A percentile compares a stretch with the other conserved stretches of the same genome.
These are phyloP conservation scores for Pseudozyma tsukubaensis DNA, from an alignment of 1,284 basidiomycete species.

Conservation along the genomic window DNA sequence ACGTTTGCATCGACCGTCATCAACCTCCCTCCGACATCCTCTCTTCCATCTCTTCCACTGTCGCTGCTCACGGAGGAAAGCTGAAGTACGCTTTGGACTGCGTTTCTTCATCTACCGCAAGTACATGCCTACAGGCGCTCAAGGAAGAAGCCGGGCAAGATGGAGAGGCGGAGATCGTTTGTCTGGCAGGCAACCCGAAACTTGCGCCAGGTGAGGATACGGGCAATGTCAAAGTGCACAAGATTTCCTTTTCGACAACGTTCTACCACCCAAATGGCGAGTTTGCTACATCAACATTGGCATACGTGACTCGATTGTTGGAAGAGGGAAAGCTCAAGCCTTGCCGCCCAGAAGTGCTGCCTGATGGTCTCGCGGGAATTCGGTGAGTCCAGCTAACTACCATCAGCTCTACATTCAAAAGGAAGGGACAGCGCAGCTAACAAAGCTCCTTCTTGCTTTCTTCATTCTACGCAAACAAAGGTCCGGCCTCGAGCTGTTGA, in stretches of 20 bases:
- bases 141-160: not conserved
- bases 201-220: not conserved
- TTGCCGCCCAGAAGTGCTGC: conserved; percentile 39
- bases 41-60: conserved; percentile 18
- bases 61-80: conserved; percentile 12
- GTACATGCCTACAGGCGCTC: conserved; percentile 33
- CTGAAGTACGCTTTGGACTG: conserved; percentile 56
- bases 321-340: conserved; percentile 23
- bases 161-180: conserved; percentile 40
- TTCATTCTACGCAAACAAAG: too few species aligned
- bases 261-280: conserved; percentile 48
- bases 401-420: too few species aligned
- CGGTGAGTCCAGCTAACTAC: conserved; percentile 38
- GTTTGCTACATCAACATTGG: conserved; percentile 29
- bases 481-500: conserved; percentile 50
- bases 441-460: too few species aligned
- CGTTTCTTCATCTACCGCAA: conserved; percentile 52
- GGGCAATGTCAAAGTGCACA: conserved; percentile 38
- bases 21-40: conserved; percentile 21
- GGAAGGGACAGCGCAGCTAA: conserved; percentile 8
- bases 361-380: conserved; percentile 59
- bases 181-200: conserved; percentile 59
- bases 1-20: conserved; percentile 54
- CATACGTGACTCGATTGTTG: conserved; percentile 26
- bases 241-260: conserved; percentile 60